Percentiles rank a stretch among this genome's conserved stretches.
phyloP scores from a whole-genome alignment of 1,284 basidiomycete species.

The Marasmius oreades region DNA sequence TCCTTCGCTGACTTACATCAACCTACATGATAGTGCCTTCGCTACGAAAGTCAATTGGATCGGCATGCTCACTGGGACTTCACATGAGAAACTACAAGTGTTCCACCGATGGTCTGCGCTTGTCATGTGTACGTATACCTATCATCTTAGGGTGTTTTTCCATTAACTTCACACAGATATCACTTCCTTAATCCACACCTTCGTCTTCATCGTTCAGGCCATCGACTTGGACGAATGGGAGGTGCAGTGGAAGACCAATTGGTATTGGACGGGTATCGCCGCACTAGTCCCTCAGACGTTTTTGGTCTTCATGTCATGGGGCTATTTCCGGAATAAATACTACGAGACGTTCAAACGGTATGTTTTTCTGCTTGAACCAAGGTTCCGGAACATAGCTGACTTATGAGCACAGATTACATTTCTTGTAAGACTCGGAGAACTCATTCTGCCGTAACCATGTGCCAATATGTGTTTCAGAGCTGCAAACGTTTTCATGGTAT shows the following conservation, averaged over 20 bases:
- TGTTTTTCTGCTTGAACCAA: background rate
- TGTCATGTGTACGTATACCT: constrained; percentile 28
- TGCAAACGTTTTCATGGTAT: constrained; percentile 27
- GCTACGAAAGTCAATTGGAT: constrained; percentile 39
- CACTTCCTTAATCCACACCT: constrained; percentile 34
- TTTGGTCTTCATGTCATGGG: constrained; percentile 29
- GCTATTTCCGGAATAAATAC: constrained; percentile 29
- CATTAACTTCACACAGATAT: constrained; percentile 21
- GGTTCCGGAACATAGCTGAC: background rate
- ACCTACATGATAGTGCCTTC: constrained; percentile 24
- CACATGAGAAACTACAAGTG: constrained; percentile 44
- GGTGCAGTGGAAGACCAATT: constrained; percentile 19
- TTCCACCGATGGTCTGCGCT: constrained; percentile 38
- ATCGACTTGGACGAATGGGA: constrained; percentile 23
- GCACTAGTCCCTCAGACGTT: constrained; percentile 34
- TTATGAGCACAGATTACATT: constrained; percentile 22
- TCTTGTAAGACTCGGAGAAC: constrained; percentile 16
- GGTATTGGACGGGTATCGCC: constrained; percentile 35
- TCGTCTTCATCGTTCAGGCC: constrained; percentile 29
- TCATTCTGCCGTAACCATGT: background rate
- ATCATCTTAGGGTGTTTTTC: constrained; percentile 6
- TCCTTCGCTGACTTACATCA: background rate
- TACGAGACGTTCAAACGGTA: constrained; percentile 40
- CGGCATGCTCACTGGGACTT: constrained; percentile 33
- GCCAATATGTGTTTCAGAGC: constrained; percentile 17